phyloP scores from a whole-genome alignment of 208 protist species.

The Crithidia mellificae region DNA sequence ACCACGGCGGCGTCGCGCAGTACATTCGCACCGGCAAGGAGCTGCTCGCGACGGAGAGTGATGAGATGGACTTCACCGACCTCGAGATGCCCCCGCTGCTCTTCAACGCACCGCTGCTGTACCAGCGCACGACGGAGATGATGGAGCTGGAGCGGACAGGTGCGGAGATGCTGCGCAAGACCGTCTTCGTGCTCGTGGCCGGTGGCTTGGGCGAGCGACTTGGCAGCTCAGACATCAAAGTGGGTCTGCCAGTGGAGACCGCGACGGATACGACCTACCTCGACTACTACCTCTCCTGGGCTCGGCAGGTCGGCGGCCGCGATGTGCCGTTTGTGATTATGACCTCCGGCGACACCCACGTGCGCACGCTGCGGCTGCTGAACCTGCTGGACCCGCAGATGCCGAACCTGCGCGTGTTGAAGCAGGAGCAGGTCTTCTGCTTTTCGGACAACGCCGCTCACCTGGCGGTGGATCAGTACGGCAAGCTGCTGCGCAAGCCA shows the following conservation, averaged over 20 bases:
- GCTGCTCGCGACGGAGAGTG: constrained; percentile 54
- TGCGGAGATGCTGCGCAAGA: constrained; percentile 38
- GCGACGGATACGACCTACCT: constrained; percentile 79
- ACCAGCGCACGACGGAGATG: constrained; percentile 41
- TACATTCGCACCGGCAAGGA: constrained; percentile 80
- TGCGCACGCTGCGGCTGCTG: constrained; percentile 74
- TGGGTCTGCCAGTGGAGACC: constrained; percentile 86
- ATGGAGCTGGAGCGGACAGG: constrained; percentile 51
- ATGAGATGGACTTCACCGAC: constrained; percentile 28
- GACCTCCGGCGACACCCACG: constrained; percentile 94
- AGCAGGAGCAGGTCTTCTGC: constrained; percentile 91
- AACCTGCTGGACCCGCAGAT: constrained; percentile 42
- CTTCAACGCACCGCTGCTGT: constrained; percentile 62
- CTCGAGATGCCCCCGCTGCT: constrained; percentile 66
- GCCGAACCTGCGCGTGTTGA: constrained; percentile 74
- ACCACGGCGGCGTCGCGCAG: constrained; percentile 74
- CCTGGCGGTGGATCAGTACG: constrained; percentile 69
- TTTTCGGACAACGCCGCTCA: constrained; percentile 74
- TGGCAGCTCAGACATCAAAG: constrained; percentile 90
- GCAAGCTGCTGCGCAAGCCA: constrained; percentile 82
- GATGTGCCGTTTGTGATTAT: constrained; percentile 92
- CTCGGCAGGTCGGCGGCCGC: constrained; percentile 37
- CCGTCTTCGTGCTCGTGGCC: constrained; percentile 90
- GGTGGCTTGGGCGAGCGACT: constrained; percentile 93
- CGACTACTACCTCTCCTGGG: constrained; percentile 77